phyloP scores from a whole-genome alignment of 768 basidiomycete species.

The Lenzites betulinus region DNA sequence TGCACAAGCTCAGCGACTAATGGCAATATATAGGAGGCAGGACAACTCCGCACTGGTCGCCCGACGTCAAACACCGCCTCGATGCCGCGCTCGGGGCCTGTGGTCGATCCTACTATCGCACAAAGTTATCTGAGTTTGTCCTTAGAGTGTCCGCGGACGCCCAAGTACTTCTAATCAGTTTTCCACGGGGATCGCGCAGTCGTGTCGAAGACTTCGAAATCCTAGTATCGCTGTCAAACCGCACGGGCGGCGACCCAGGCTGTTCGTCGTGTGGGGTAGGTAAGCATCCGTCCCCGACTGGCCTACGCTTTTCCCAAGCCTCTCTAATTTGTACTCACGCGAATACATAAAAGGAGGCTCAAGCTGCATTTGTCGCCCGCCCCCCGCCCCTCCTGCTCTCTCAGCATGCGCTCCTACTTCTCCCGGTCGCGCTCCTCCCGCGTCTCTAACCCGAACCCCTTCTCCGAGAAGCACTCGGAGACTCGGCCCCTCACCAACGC shows the following conservation, averaged over 20 bases:
- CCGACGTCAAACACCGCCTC: neutral
- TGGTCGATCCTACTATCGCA: neutral
- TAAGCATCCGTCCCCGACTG: neutral
- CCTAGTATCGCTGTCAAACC: neutral
- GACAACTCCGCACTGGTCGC: neutral
- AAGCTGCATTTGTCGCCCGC: neutral
- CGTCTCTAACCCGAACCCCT: neutral
- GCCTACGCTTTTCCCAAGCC: too few species aligned
- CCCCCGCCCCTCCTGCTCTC: neutral
- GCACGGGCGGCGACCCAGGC: neutral
- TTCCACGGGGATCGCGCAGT: neutral
- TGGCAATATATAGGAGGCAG: neutral
- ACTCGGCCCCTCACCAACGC: neutral
- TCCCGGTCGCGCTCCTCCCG: constrained; percentile 3
- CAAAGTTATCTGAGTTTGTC: neutral
- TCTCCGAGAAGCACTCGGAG: constrained; percentile 8
- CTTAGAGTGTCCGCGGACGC: too few species aligned
- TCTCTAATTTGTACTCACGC: too few species aligned
- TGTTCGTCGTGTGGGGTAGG: too few species aligned
- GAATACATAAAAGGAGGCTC: neutral
- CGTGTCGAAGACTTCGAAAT: neutral
- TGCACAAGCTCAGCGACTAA: neutral
- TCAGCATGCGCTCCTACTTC: constrained; percentile 9
- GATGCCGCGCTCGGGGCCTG: neutral
- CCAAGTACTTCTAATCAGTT: neutral